phyloP scores from a whole-genome alignment of 257 asterid genomes.

The Phtheirospermum japonicum region DNA sequence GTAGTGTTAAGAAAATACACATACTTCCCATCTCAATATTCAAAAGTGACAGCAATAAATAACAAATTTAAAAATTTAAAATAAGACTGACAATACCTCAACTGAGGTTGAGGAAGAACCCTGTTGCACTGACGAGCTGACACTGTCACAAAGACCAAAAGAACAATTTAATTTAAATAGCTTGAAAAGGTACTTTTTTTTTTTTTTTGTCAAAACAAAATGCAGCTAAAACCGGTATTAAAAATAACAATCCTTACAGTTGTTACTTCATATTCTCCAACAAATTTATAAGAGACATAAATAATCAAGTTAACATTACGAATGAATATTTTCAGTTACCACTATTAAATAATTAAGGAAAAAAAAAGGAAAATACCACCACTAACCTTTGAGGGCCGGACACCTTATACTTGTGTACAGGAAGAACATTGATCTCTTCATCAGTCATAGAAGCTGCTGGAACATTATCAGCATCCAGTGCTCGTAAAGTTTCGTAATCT shows the following conservation, averaged over 20 bases:
- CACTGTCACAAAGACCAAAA: slow-evolving; percentile 47
- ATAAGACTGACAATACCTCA: slow-evolving; percentile 54
- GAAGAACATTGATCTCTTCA: slow-evolving; percentile 94
- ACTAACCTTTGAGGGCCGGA: slow-evolving; percentile 71
- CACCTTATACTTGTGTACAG: slow-evolving; percentile 89
- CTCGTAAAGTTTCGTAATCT: slow-evolving; percentile 95
- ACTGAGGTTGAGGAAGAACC: slow-evolving; percentile 58
- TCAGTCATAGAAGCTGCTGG: slow-evolving; percentile 92
- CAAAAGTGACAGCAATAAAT: no score
- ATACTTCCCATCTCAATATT: no score
- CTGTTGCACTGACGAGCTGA: slow-evolving; percentile 58
- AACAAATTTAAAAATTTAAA: no score
- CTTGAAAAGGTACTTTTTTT: slow-evolving; percentile 2
- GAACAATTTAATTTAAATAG: slow-evolving; percentile 10
- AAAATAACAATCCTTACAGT: not conserved
- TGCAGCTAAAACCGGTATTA: slow-evolving; percentile 1
- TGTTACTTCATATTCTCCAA: not conserved
- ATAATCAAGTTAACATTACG: not conserved
- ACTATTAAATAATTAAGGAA: not conserved
- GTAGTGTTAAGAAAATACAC: no score
- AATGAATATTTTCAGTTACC: not conserved
- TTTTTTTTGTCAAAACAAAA: slow-evolving; percentile 19
- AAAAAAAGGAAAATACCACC: not conserved
- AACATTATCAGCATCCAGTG: slow-evolving; percentile 84
- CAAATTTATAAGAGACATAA: not conserved